phyloP scores from a whole-genome alignment of 768 basidiomycete species.

The Rhodotorula babjevae region DNA sequence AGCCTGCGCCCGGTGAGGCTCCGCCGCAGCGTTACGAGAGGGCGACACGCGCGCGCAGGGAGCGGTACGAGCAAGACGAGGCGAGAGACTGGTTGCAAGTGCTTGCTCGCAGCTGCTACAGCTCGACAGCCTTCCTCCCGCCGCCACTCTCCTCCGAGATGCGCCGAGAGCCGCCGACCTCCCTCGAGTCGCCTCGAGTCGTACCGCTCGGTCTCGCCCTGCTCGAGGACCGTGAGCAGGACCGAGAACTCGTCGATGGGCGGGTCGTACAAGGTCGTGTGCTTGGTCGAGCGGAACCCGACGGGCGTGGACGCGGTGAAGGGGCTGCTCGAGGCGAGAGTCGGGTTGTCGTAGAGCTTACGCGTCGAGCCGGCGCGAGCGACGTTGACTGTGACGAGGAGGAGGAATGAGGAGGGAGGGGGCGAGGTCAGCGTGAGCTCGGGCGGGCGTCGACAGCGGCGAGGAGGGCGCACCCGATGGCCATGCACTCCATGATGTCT shows the following conservation, averaged over 20 bases:
- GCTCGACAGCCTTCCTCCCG: too few relatives aligned
- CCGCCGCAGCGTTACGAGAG: too few relatives aligned
- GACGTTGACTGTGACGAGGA: slow-evolving; percentile 85
- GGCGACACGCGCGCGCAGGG: too few relatives aligned
- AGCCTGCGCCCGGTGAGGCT: too few relatives aligned
- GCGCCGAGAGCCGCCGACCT: too few relatives aligned
- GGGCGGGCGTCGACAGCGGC: too few relatives aligned
- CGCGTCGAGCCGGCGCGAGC: slow-evolving; percentile 97
- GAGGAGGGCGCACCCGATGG: slow-evolving; percentile 59
- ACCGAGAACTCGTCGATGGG: slow-evolving; percentile 93
- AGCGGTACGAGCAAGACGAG: too few relatives aligned
- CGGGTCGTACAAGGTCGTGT: slow-evolving; percentile 71
- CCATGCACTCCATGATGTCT: slow-evolving; percentile 99
- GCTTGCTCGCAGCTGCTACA: too few relatives aligned
- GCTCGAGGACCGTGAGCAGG: slow-evolving; percentile 57
- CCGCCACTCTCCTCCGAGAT: too few relatives aligned
- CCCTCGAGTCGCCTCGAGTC: slow-evolving; percentile 65
- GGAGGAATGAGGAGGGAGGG: not conserved
- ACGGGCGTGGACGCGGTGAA: slow-evolving; percentile 66
- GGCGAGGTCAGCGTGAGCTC: not conserved
- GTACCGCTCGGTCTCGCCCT: slow-evolving; percentile 56
- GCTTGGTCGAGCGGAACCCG: slow-evolving; percentile 49
- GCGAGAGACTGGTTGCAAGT: too few relatives aligned
- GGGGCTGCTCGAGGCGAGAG: slow-evolving; percentile 78
- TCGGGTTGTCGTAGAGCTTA: slow-evolving; percentile 87